Evolutionary conservation across 352 stramenopile genomes (phyloP).

Genomic region (Pythium periplocum): DNA sequence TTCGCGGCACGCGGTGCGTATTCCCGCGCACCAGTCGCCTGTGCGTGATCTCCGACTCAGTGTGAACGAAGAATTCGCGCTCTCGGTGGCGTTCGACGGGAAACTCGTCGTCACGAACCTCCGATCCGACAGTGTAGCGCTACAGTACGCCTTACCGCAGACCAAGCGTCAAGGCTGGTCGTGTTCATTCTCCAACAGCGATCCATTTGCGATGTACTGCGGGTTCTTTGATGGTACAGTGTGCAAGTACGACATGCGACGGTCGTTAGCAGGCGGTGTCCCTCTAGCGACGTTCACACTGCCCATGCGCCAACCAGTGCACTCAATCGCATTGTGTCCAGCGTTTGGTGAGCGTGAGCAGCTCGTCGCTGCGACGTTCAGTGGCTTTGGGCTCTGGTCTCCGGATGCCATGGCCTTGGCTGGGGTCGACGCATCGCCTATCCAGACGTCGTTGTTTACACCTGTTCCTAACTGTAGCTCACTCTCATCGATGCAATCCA

Average conservation of each 20-base stretch:
- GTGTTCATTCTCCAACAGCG: conserved; percentile 9
- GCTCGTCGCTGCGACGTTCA: conserved; percentile 12
- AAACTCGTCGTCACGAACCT: conserved; percentile 50
- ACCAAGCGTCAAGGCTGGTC: conserved; percentile 33
- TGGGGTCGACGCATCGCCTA: not conserved
- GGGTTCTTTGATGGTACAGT: conserved; percentile 17
- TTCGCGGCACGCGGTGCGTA: conserved; percentile 19
- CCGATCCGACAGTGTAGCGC: conserved; percentile 29
- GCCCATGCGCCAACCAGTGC: conserved; percentile 12
- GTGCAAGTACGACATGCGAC: conserved; percentile 17
- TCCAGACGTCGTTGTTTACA: conserved; percentile 2
- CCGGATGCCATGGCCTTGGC: not conserved
- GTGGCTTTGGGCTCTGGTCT: conserved; percentile 14
- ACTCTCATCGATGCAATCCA: conserved; percentile 2
- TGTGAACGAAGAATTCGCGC: conserved; percentile 20
- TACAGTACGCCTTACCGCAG: conserved; percentile 31
- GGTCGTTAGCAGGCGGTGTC: not conserved
- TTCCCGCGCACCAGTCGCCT: conserved; percentile 35
- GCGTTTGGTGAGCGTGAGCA: conserved; percentile 6
- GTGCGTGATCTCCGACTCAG: conserved; percentile 57
- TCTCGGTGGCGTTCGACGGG: conserved; percentile 58
- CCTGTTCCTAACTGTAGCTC: conserved; percentile 6
- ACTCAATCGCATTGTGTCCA: conserved; percentile 13
- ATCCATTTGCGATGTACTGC: conserved; percentile 17
- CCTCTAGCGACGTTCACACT: conserved; percentile 7